Conservation (phyloP, 305 asterid species). For the Solanum hybrid region DNA sequence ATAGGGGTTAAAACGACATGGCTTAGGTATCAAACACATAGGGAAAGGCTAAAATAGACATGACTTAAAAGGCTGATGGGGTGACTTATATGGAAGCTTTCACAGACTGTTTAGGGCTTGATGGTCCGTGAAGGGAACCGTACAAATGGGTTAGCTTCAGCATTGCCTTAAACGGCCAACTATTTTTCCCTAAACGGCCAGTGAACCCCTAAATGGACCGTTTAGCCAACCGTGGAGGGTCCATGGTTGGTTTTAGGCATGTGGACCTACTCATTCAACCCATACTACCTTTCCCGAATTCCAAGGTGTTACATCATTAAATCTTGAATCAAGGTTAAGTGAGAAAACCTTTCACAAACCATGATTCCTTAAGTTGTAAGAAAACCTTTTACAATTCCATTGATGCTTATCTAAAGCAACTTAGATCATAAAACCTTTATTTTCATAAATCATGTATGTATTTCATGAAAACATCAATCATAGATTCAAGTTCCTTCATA, state of each 20-base stretch:
- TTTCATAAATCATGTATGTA: background rate
- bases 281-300: background rate
- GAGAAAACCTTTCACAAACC: background rate
- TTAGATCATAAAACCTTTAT: background rate
- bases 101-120: background rate
- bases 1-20: background rate
- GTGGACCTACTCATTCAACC: background rate
- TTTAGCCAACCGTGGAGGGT: background rate
- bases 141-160: background rate
- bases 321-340: background rate
- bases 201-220: background rate
- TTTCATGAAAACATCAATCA: background rate
- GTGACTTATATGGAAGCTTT: background rate
- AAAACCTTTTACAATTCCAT: background rate
- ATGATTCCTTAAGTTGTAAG: background rate
- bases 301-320: background rate
- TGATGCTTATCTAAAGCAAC: background rate
- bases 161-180: background rate
- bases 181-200: background rate
- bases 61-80: background rate
- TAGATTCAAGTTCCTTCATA: background rate
- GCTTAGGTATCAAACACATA: background rate
- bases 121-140: background rate
- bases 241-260: background rate
- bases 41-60: background rate